Conservation (phyloP, 345 rosid species). For the Reutealis trisperma region DNA sequence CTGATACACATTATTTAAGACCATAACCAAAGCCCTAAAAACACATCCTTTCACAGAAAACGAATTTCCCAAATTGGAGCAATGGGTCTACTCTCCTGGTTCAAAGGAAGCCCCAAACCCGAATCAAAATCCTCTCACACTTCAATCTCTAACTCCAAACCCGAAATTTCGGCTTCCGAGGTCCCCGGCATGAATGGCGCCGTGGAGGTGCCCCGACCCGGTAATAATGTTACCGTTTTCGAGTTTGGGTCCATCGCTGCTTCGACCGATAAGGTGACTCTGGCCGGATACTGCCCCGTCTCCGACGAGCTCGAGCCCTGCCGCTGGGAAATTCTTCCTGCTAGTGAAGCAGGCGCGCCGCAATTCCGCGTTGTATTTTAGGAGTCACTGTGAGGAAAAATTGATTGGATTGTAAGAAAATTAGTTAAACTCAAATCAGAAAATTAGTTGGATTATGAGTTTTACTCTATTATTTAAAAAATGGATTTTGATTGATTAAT, state of each 20-base stretch:
- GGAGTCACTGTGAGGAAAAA: background rate
- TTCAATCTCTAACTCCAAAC: background rate
- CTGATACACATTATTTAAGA: too few species aligned
- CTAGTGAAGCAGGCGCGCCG: conserved; percentile 69
- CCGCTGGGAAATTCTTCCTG: conserved; percentile 85
- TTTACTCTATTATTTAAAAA: background rate
- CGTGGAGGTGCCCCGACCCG: conserved; percentile 71
- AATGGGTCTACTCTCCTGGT: conserved; percentile 93
- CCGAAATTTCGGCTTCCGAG: conserved; percentile 33
- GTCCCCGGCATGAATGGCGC: conserved; percentile 83
- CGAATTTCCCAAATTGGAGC: background rate
- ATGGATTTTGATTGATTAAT: background rate
- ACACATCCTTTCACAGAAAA: background rate
- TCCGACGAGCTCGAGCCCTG: conserved; percentile 95
- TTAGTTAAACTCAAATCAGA: background rate
- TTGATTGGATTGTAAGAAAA: conserved; percentile 1
- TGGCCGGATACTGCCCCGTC: conserved; percentile 89
- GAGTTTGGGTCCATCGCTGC: conserved; percentile 86
- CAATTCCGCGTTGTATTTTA: conserved; percentile 85
- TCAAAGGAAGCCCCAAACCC: conserved; percentile 55
- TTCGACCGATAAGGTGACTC: conserved; percentile 74
- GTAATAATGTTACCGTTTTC: conserved; percentile 70
- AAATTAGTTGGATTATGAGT: background rate
- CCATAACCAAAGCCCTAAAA: conserved; percentile 3
- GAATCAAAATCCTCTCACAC: conserved; percentile 21